phyloP scores from a whole-genome alignment of 768 basidiomycete genomes.

The Suillus paluster region DNA sequence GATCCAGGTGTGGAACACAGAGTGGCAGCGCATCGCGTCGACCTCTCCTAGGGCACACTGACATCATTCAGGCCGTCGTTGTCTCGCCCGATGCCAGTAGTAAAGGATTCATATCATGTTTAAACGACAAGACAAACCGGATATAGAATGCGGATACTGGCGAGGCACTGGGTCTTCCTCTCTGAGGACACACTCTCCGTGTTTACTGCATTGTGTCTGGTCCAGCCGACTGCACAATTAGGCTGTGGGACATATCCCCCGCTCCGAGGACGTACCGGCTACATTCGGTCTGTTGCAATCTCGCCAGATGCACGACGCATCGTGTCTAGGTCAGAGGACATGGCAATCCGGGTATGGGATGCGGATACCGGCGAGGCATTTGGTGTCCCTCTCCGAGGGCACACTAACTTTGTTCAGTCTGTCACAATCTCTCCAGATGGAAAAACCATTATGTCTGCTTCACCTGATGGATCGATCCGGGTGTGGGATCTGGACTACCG shows the following conservation, averaged over 20 bases:
- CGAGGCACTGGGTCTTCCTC: no score
- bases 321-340: conserved; percentile 13
- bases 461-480: neutral
- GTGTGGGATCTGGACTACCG: neutral
- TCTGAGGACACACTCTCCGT: no score
- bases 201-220: neutral
- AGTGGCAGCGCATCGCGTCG: conserved; percentile 12
- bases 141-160: no score
- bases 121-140: conserved; percentile 36
- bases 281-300: neutral
- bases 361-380: conserved; percentile 29
- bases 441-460: neutral
- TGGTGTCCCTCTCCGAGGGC: conserved; percentile 8
- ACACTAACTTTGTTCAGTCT: conserved; percentile 29
- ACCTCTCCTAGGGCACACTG: conserved; percentile 13
- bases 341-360: conserved; percentile 17
- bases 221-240: conserved; percentile 13
- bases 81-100: conserved; percentile 11
- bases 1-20: conserved; percentile 26
- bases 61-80: neutral
- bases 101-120: conserved; percentile 11
- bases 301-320: neutral
- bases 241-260: conserved; percentile 9
- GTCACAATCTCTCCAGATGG: conserved; percentile 35
- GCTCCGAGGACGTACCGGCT: neutral